phyloP scores from a whole-genome alignment of 2,329 filamentous ascomycete species.

The Pyrenophora teres region DNA sequence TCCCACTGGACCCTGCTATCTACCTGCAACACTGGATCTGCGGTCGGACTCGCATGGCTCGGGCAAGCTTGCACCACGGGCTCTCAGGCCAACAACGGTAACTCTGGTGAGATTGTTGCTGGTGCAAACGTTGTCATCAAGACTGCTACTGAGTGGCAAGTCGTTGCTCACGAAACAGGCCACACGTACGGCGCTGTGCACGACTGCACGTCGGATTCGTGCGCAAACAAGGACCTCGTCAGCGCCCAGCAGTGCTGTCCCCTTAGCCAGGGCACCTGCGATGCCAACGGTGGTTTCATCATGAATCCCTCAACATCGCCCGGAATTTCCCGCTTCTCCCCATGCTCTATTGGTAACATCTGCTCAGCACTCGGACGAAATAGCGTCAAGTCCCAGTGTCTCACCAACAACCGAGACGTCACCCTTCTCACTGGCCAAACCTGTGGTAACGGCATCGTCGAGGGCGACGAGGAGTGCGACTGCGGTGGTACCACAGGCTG shows the following conservation, averaged over 20 bases:
- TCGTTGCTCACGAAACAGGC: conserved; percentile 91
- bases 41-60: conserved; percentile 91
- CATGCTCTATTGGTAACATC: conserved; percentile 90
- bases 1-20: conserved; percentile 93
- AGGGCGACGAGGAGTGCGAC: conserved; percentile 92
- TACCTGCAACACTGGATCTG: conserved; percentile 77
- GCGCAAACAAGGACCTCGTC: conserved; percentile 64
- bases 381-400: conserved; percentile 74
- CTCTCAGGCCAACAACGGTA: conserved; percentile 53
- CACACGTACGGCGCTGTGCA: conserved; percentile 97
- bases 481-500: conserved; percentile 81
- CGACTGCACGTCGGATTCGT: conserved; percentile 77
- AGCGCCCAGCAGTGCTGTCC: conserved; percentile 78
- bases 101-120: conserved; percentile 71
- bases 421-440: conserved; percentile 79
- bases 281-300: conserved; percentile 80
- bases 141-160: conserved; percentile 87
- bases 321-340: conserved; percentile 78
- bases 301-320: conserved; percentile 90
- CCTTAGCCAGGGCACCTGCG: conserved; percentile 67
- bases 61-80: conserved; percentile 78
- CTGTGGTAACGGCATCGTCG: conserved; percentile 97
- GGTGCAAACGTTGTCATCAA: conserved; percentile 88
- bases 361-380: conserved; percentile 82
- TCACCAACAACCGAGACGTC: conserved; percentile 85